Base-by-base conservation (phyloP, 2,329 filamentous ascomycete genomes). In the Epichloe amarillans region DNA sequence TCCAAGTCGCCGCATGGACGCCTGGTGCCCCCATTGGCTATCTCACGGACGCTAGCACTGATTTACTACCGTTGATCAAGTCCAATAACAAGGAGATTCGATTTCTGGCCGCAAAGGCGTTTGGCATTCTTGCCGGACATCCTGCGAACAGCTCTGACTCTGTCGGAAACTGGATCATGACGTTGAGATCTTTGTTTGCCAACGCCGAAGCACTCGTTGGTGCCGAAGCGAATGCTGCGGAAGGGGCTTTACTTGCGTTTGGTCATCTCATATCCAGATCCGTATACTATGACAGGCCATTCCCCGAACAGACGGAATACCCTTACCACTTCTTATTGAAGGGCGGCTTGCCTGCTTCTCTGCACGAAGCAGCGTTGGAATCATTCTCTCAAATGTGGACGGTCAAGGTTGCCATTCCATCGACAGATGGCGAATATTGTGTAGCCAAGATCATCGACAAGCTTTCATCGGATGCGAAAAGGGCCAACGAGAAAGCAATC, bases 401-500 rank as follows among this genome's bases (percentile, higher is more conserved):
- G 4, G 72, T 71, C 0, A 67, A 68, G 2, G 60, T 76, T 8
- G 68, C 61, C 14, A 39, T 69, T n/a, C 62, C 66, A 57, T 54
- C 56, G 30, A 52, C 35, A 33, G 58, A 66, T 2, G 64, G 64
- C 1, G 54, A 58, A 5, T 56, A 61, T 4, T 57, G 63, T 30
- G 58, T 68, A 4, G 65, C 64, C 30, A 64, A 72, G 1, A 69
- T 89, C 14, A 72, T 83, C 23, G 74, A 83, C 17, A 77, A 80
- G 6, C 70, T 96, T 0, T 73, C 79, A 5, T 71, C 75, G 1
- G 79, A 84, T 53, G 84, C 87, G 10, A 93, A 89, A 62, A 82
- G 85, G 52, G 86, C 88, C 8, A 86, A 87, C 51, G 90, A 94
- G 60, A 82, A 77, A 51, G 86, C 91, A 0, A 91, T 96, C 47